Base-by-base conservation (phyloP, 1,139 yeast genomes). In the Suhomyces taliae region DNA sequence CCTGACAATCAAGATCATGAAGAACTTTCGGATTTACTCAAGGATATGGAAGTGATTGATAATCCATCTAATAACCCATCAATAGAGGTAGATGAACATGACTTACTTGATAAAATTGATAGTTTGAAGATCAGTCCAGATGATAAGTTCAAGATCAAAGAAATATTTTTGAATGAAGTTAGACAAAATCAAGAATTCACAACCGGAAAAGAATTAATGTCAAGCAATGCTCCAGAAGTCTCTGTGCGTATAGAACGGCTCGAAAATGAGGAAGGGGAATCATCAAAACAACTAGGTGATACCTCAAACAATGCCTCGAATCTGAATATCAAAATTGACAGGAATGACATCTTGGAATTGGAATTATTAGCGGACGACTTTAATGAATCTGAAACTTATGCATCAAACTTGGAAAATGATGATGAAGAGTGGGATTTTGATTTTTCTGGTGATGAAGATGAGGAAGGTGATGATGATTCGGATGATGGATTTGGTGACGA, bases 311-410 rank as follows among this genome's bases (percentile, higher is more conserved):
- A 29, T 12, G 45, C 44, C 4, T 57, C 69, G 12, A 65, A 62
- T 9, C 52, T 19, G 24, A 19, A 19, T 19, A 19, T 19, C 24
- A 29, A 29, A 9, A 29, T 29, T 29, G 32, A 29, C 32, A 29
- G 53, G 27, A 58, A 60, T 31, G 71, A 72, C 33, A 53, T 74
- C 11, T 53, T 72, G 8, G 76, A 74, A 52, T 57, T 75, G 40
- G 79, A 75, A 48, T 40, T 75, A 15, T 49, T 85, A 4, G 86
- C 88, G 0, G 81, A 77, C 52, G 81, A 81, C 15, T 57, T 82
- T 33, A 78, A 70, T 36, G 78, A 71, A 9, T 52, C 58, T 7
- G 67, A 59, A 5, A 59, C 53, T 8, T 62, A 67, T 6, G 70
- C 63, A 14, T 69, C 63, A 24, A 59, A 59, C n/a, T 59, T 58